Evolutionary conservation across 192 early-diverging fungal species (phyloP).

Genomic region (Podila verticillata): DNA sequence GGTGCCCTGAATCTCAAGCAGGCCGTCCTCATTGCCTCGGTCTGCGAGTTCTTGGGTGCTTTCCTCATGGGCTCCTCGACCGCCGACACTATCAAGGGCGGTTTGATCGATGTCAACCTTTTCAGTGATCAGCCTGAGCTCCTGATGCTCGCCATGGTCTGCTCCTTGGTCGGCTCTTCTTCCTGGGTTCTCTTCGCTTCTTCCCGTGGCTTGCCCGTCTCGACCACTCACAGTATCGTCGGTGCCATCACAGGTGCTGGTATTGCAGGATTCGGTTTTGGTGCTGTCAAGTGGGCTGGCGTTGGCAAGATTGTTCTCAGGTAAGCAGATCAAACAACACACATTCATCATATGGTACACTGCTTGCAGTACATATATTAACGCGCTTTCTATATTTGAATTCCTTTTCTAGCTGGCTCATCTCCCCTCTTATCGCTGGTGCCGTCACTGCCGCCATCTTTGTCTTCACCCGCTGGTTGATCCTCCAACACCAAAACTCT

Average conservation of each 20-base stretch:
- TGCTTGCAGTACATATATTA: too few species aligned
- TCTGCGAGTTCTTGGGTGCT: slow-evolving; percentile 84
- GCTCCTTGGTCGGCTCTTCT: slow-evolving; percentile 80
- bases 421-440: slow-evolving; percentile 77
- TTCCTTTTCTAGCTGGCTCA: slow-evolving; percentile 65
- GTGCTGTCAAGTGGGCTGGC: slow-evolving; percentile 69
- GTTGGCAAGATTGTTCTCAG: slow-evolving; percentile 30
- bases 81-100: slow-evolving; percentile 84
- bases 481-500: slow-evolving; percentile 68
- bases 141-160: slow-evolving; percentile 87
- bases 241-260: slow-evolving; percentile 84
- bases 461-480: slow-evolving; percentile 68
- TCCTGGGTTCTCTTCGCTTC: slow-evolving; percentile 82
- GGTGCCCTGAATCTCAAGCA: slow-evolving; percentile 78
- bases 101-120: slow-evolving; percentile 66
- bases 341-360: too few species aligned
- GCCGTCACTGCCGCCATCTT: slow-evolving; percentile 72
- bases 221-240: slow-evolving; percentile 86
- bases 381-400: too few species aligned
- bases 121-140: slow-evolving; percentile 74
- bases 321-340: too few species aligned
- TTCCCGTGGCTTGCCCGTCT: slow-evolving; percentile 76
- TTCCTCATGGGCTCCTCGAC: slow-evolving; percentile 80
- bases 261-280: slow-evolving; percentile 76
- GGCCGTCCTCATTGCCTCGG: slow-evolving; percentile 79